Conservation (phyloP, 2,329 filamentous ascomycete genomes). For the Penicillium sp. region DNA sequence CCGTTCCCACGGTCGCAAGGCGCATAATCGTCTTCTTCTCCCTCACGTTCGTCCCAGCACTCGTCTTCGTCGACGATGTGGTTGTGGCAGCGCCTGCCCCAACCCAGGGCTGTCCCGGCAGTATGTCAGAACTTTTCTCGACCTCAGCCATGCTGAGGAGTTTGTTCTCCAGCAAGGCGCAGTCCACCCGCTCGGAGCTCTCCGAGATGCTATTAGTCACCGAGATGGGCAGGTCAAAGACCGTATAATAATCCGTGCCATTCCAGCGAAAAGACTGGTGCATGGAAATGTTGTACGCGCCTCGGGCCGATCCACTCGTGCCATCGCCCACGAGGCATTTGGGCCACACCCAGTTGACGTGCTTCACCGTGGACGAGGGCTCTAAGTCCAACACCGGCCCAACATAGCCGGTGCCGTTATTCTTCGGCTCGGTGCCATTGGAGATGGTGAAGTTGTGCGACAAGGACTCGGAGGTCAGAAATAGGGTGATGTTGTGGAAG, state of each 20-base stretch:
- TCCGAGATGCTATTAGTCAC: constrained; percentile 64
- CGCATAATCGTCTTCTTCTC: not conserved
- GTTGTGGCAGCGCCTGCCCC: constrained; percentile 8
- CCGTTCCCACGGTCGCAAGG: constrained; percentile 4
- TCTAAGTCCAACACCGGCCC: constrained; percentile 67
- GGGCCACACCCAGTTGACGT: constrained; percentile 72
- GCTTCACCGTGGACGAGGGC: constrained; percentile 68
- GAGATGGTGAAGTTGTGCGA: constrained; percentile 65
- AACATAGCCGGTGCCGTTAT: constrained; percentile 51
- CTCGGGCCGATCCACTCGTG: constrained; percentile 54
- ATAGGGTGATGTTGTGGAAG: constrained; percentile 21
- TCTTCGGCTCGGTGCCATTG: constrained; percentile 58
- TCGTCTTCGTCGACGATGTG: constrained; percentile 7
- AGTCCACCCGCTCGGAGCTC: constrained; percentile 25
- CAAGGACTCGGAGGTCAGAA: constrained; percentile 19
- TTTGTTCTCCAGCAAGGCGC: constrained; percentile 27
- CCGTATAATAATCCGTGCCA: constrained; percentile 64
- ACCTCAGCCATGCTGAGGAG: constrained; percentile 17
- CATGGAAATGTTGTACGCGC: constrained; percentile 71
- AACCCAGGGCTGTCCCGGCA: constrained; percentile 29
- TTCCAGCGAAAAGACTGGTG: constrained; percentile 70
- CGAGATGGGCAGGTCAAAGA: constrained; percentile 69
- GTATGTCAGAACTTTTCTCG: constrained; percentile 22
- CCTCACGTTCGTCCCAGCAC: not conserved
- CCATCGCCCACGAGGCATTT: constrained; percentile 66